Percentiles rank a stretch among this genome's conserved stretches.
phyloP scores from a whole-genome alignment of 192 early-diverging fungal genomes.

The Lobosporangium transversale region DNA sequence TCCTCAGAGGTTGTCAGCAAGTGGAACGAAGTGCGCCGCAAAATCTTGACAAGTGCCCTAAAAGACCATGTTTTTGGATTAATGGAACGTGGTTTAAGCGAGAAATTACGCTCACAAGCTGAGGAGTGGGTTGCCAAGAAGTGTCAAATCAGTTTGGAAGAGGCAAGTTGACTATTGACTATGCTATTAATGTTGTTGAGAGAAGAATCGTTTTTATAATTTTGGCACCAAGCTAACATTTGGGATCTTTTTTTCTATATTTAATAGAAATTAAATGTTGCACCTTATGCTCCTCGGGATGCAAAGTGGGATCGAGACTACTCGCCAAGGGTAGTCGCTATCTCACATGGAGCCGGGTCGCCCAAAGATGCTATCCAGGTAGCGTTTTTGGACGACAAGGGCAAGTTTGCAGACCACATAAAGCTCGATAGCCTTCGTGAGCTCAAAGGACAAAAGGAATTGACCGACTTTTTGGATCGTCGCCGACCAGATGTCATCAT shows the following conservation, averaged over 20 bases:
- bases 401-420: slow-evolving; percentile 71
- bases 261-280: slow-evolving; percentile 75
- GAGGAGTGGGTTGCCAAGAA: slow-evolving; percentile 73
- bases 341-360: slow-evolving; percentile 78
- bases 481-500: slow-evolving; percentile 81
- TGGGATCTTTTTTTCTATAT: too few species aligned
- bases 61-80: slow-evolving; percentile 76
- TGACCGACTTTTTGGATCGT: slow-evolving; percentile 68
- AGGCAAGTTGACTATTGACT: slow-evolving; percentile 12
- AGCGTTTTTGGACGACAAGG: slow-evolving; percentile 81
- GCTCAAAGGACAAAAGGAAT: slow-evolving; percentile 52
- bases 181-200: too few species aligned
- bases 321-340: slow-evolving; percentile 69
- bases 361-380: slow-evolving; percentile 65
- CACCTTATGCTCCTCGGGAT: slow-evolving; percentile 58
- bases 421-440: slow-evolving; percentile 69
- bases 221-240: neutral
- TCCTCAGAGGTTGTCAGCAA: slow-evolving; percentile 66
- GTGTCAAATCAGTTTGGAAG: slow-evolving; percentile 72
- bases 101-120: slow-evolving; percentile 78
- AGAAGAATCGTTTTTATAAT: too few species aligned
- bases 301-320: slow-evolving; percentile 56
- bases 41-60: slow-evolving; percentile 68
- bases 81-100: slow-evolving; percentile 78
- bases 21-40: slow-evolving; percentile 84